Conservation (phyloP, 257 asterid genomes). For the Thymus quinquecostatus region DNA sequence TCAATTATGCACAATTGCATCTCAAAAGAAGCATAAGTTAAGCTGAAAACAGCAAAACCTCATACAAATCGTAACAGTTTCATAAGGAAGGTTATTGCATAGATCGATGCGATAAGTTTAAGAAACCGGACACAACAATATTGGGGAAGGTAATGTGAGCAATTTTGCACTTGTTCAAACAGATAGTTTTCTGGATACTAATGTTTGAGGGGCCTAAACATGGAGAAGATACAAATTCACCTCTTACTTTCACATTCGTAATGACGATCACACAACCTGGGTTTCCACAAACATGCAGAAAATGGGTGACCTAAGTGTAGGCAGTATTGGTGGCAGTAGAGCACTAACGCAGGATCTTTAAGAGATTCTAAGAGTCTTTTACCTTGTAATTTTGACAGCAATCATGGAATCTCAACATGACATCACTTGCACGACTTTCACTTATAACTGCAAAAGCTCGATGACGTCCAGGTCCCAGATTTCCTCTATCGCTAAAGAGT, state of each 20-base stretch:
- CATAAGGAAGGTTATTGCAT: not conserved
- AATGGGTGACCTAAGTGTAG: not conserved
- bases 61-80: conserved; percentile 9
- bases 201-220: conserved; percentile 1
- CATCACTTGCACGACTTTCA: conserved; percentile 98
- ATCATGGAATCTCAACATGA: conserved; percentile 84
- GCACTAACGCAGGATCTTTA: conserved; percentile 14
- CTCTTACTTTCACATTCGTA: not conserved
- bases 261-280: conserved; percentile 1
- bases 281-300: not conserved
- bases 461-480: conserved; percentile 81
- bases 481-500: conserved; percentile 80
- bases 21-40: conserved; percentile 1
- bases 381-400: conserved; percentile 98
- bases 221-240: not conserved
- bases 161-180: not conserved
- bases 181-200: not conserved
- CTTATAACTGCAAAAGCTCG: conserved; percentile 95
- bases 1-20: not conserved
- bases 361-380: conserved; percentile 23
- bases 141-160: conserved; percentile 20
- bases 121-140: conserved; percentile 8
- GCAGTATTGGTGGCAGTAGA: too few species aligned
- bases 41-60: not conserved
- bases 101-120: not conserved